Base-by-base conservation (phyloP, 768 basidiomycete genomes). In the Collybia sp. region DNA sequence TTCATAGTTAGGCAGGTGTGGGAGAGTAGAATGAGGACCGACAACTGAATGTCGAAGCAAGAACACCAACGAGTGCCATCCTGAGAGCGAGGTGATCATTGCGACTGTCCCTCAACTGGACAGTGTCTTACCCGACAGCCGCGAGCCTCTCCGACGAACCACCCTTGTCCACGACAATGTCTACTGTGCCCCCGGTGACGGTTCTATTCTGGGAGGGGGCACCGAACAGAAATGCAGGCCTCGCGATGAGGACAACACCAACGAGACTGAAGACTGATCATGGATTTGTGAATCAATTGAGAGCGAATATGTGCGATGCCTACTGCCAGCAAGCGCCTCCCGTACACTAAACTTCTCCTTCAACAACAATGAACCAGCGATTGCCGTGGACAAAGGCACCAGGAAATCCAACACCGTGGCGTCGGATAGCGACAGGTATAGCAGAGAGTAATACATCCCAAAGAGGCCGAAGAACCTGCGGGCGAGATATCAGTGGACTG, bases 231-330 rank as follows among this genome's bases (percentile, higher is more conserved):
- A 76, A 72, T 1, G 67, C 59, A 0, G 85, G 85, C 40, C 82
- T 66, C 8, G 83, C 80, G 42, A 88, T 82, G 18, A 85, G 63
- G 18, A 86, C 53, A 12, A 84, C 82, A 1, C 84, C 85, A 8
- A 72, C n/a, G 30, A 94, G 71, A 60, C 88, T 85, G 40, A 76
- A 72, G 6, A 85, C 79, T 78, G 54, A 5, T 17, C 38, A 43
- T 10, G n/a, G 12, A 19, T 15, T n/a, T 13, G 18, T 31, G 3
- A 25, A 8, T 25, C 25, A 25, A 25, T 3, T 25, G 25, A 25
- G 25, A 25, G 25, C 8, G 25, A 4, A 25, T 25, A 8, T 25
- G 25, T 25, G 25, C 25, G 8, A 18, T 6, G 10, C 10, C 10
- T 13, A 37, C 35, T 37, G 13, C 35, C 35, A n/a, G 35, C 78